Conservation (phyloP, 2,329 filamentous ascomycete genomes). For the Pestalotiopsis sp. region DNA sequence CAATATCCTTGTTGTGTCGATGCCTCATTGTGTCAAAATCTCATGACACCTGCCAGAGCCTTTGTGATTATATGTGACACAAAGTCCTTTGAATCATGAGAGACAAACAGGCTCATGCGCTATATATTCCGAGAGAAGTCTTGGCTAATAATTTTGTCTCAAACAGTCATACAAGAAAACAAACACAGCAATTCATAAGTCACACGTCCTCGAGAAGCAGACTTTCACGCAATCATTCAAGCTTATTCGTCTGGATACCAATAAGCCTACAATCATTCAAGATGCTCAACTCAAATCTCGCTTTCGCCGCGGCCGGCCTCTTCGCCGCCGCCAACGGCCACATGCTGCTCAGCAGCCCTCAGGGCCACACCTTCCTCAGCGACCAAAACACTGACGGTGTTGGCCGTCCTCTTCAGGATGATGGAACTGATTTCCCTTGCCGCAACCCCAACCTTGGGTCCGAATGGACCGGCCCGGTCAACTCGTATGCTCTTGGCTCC, state of each 20-base stretch:
- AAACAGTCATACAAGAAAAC: neutral
- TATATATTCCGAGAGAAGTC: neutral
- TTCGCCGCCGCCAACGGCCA: constrained; percentile 66
- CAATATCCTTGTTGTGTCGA: neutral
- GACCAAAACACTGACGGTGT: constrained; percentile 46
- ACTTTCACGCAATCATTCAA: neutral
- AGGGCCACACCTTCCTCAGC: constrained; percentile 53
- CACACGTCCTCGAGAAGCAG: neutral
- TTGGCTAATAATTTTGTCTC: constrained; percentile 7
- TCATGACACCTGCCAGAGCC: neutral
- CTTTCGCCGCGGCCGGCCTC: constrained; percentile 53
- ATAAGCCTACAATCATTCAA: constrained; percentile 39
- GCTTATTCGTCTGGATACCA: constrained; percentile 42
- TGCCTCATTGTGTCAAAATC: neutral
- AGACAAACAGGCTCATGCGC: neutral
- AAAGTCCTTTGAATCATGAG: neutral
- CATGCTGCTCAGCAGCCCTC: constrained; percentile 70
- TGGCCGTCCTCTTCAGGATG: constrained; percentile 53
- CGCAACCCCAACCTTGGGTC: constrained; percentile 55
- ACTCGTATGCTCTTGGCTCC: constrained; percentile 60
- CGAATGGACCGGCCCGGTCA: constrained; percentile 44
- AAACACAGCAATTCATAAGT: neutral
- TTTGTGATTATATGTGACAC: neutral
- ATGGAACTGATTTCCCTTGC: constrained; percentile 79
- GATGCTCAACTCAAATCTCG: constrained; percentile 50